These are phyloP conservation scores for Punctularia strigosozonata DNA, from an alignment of 768 basidiomycete genomes.

Conservation along the genomic window DNA sequence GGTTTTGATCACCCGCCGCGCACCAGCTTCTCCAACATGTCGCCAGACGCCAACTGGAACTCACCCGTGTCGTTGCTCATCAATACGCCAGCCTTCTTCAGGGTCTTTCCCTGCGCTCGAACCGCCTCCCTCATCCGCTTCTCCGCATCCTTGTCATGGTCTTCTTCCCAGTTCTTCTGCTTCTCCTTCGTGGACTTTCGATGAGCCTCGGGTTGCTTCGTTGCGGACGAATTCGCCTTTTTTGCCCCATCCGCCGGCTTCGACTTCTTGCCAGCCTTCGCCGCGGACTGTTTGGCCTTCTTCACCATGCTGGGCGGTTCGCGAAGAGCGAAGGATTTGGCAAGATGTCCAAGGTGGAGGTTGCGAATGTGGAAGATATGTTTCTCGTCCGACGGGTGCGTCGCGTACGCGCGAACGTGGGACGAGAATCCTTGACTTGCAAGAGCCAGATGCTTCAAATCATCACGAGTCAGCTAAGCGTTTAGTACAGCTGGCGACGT, in stretches of 20 bases:
- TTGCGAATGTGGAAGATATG: conserved; percentile 93
- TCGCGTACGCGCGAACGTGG: conserved; percentile 93
- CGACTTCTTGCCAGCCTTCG: conserved; percentile 4
- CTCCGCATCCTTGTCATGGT: conserved; percentile 45
- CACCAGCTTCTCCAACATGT: conserved; percentile 51
- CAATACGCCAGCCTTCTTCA: conserved; percentile 72
- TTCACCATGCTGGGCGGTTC: conserved; percentile 54
- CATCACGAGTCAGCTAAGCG: conserved; percentile 2
- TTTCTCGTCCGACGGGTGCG: conserved; percentile 92
- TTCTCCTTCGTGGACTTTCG: conserved; percentile 6
- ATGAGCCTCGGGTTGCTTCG: conserved; percentile 3
- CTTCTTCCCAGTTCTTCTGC: conserved; percentile 7
- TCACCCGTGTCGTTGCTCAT: conserved; percentile 52
- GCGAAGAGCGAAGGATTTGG: conserved; percentile 84
- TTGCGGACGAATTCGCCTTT: conserved; percentile 6
- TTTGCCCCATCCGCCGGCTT: background rate
- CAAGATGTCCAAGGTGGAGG: conserved; percentile 88
- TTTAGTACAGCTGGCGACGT: too few relatives aligned
- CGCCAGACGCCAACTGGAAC: conserved; percentile 65
- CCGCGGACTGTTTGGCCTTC: conserved; percentile 9
- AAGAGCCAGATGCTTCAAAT: conserved; percentile 52
- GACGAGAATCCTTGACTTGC: conserved; percentile 85
- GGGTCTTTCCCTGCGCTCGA: conserved; percentile 67
- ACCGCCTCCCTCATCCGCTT: conserved; percentile 81
- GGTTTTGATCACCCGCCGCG: background rate